Evolutionary conservation across 495 filamentous ascomycete species (phyloP), one percentile per base, ranked within the genome.

Genomic region (Talaromyces borbonicus): DNA sequence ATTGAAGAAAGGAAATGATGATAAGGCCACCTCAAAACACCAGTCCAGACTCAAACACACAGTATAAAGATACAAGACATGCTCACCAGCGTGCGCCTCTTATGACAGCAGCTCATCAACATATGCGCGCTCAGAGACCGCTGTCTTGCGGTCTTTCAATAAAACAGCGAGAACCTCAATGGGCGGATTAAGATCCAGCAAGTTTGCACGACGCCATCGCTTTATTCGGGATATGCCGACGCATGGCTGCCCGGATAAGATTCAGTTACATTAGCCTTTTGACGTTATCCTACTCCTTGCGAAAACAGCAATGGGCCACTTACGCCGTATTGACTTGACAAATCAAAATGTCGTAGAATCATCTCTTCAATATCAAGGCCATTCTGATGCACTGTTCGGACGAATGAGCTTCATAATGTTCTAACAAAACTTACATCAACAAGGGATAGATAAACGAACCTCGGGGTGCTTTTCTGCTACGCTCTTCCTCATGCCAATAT

Each of bases 91-190:
- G n/a, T n/a, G n/a, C 8, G 18, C 15, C 2, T 26, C 18, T 63
- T 52, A 69, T 29, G 66, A 68, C 72, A 95, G 70, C 52, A 94
- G 56, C 56, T 85, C 81, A 61, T 96, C 92, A 43, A 96, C 79
- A 61, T 87, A 77, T 25, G 90, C 84, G 49, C 68, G 66, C 60
- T 95, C 58, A 8, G 53, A 66, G 12, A 57, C 56, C 6, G 72
- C 70, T 27, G 67, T 68, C 5, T 76, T 64, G 52, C 85, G 75
- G 51, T 90, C 79, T 56, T 77, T 83, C 45, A 94, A 53, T 29
- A 96, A 57, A 18, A 95, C 85, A 0, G 87, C 84, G 3, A 96
- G 69, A n/a, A 97, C 88, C 61, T 96, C 90, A 25, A 95, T 72
- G 1, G 93, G 92, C 0, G 93, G 93, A 29, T 85, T 74, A 39